Evolutionary conservation across 2,329 filamentous ascomycete species (phyloP).

Genomic region (Fusarium virguliforme): DNA sequence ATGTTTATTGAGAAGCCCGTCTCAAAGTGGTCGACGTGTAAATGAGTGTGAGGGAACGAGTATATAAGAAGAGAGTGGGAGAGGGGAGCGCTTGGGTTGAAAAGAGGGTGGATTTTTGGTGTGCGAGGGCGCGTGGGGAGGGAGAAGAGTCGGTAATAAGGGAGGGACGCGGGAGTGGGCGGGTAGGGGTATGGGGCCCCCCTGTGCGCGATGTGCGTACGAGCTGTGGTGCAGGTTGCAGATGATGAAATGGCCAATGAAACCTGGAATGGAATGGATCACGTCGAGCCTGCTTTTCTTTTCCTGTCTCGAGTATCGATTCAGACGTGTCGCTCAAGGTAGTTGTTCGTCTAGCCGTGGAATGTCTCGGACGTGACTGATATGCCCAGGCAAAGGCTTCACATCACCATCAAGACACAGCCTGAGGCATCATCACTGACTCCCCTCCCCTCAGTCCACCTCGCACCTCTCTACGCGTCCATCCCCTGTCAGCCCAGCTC

Average conservation of each 20-base stretch:
- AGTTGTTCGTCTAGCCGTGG: not conserved
- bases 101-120: conserved; percentile 46
- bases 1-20: conserved; percentile 17
- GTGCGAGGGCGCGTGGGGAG: conserved; percentile 44
- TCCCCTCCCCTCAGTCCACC: conserved; percentile 26
- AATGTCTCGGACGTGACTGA: conserved; percentile 3
- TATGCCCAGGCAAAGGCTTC: too few relatives aligned
- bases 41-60: conserved; percentile 17
- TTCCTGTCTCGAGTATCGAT: not conserved
- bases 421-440: conserved; percentile 30
- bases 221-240: conserved; percentile 18
- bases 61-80: conserved; percentile 26
- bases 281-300: not conserved
- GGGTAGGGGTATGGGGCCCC: not conserved
- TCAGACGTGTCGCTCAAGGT: not conserved
- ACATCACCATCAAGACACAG: conserved; percentile 6
- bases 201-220: not conserved
- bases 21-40: conserved; percentile 29
- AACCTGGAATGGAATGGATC: conserved; percentile 13
- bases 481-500: conserved; percentile 4
- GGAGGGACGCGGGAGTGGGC: conserved; percentile 37
- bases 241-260: conserved; percentile 12
- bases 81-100: conserved; percentile 40
- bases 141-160: conserved; percentile 40
- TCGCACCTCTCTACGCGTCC: conserved; percentile 19